These are phyloP conservation scores for Fomitopsis palustris DNA, from an alignment of 1,284 basidiomycete species.

Conservation along the genomic window DNA sequence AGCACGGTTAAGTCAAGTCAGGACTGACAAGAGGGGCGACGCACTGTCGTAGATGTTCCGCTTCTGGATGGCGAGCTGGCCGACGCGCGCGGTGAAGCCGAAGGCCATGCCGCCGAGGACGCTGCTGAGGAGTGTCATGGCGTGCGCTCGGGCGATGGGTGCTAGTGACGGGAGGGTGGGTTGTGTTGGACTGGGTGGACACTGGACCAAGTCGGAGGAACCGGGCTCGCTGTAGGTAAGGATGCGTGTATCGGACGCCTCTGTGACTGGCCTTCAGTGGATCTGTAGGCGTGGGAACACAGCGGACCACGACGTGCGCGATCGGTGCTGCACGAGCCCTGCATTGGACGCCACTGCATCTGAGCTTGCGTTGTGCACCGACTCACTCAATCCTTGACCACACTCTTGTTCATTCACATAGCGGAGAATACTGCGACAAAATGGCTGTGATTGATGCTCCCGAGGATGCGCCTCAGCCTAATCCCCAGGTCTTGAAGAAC, in stretches of 20 bases:
- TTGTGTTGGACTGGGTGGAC: not conserved
- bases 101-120: slow-evolving; percentile 77
- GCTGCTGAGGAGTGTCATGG: slow-evolving; percentile 70
- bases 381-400: not conserved
- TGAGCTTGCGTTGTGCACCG: not conserved
- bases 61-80: slow-evolving; percentile 79
- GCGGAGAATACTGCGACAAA: not conserved
- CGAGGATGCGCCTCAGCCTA: slow-evolving; percentile 4
- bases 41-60: slow-evolving; percentile 65
- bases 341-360: not conserved
- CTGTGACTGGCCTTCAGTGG: not conserved
- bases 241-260: not conserved
- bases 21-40: slow-evolving; percentile 26
- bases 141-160: not conserved
- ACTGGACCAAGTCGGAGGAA: not conserved
- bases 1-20: not conserved
- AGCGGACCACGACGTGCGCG: not conserved
- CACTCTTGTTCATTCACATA: not conserved
- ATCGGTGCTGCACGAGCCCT: not conserved
- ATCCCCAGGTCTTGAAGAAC: slow-evolving; percentile 41
- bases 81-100: slow-evolving; percentile 74
- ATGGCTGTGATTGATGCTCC: not conserved
- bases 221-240: not conserved
- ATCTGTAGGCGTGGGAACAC: slow-evolving; percentile 2
- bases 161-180: not conserved